Conservation (phyloP, 2,329 filamentous ascomycete species). For the Aspergillus fumigatus region DNA sequence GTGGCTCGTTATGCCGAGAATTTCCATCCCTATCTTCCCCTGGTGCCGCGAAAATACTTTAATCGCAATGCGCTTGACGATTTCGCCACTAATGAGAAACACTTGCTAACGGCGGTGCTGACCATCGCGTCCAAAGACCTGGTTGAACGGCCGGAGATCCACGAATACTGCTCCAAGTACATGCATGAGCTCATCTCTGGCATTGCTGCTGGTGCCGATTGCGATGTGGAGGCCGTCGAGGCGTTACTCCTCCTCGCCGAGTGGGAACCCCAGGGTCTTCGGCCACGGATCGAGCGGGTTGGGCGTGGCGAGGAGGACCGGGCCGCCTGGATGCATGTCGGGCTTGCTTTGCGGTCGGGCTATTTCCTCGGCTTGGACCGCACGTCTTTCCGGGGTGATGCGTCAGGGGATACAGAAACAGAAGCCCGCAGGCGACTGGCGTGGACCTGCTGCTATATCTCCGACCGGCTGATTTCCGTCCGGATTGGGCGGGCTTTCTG, state of each 20-base stretch:
- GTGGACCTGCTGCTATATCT: slow-evolving; percentile 66
- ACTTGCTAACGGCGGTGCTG: slow-evolving; percentile 65
- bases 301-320: slow-evolving; percentile 70
- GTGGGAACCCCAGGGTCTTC: slow-evolving; percentile 65
- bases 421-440: slow-evolving; percentile 62
- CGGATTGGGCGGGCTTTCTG: slow-evolving; percentile 69
- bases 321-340: slow-evolving; percentile 73
- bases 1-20: slow-evolving; percentile 58
- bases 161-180: slow-evolving; percentile 62
- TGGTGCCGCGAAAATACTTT: slow-evolving; percentile 60
- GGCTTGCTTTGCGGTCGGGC: slow-evolving; percentile 63
- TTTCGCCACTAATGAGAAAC: slow-evolving; percentile 58
- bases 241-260: slow-evolving; percentile 66
- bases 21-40: slow-evolving; percentile 66
- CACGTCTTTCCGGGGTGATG: slow-evolving; percentile 60
- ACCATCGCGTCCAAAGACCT: slow-evolving; percentile 69
- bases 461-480: slow-evolving; percentile 65
- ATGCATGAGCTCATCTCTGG: slow-evolving; percentile 66
- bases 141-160: slow-evolving; percentile 58
- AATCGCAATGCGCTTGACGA: slow-evolving; percentile 50
- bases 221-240: slow-evolving; percentile 67
- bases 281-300: slow-evolving; percentile 57
- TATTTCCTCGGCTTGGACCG: slow-evolving; percentile 68
- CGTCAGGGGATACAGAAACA: slow-evolving; percentile 54
- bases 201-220: slow-evolving; percentile 62